These are phyloP conservation scores for Vanrija sp. DNA, from an alignment of 1,284 basidiomycete genomes.

Conservation along the genomic window DNA sequence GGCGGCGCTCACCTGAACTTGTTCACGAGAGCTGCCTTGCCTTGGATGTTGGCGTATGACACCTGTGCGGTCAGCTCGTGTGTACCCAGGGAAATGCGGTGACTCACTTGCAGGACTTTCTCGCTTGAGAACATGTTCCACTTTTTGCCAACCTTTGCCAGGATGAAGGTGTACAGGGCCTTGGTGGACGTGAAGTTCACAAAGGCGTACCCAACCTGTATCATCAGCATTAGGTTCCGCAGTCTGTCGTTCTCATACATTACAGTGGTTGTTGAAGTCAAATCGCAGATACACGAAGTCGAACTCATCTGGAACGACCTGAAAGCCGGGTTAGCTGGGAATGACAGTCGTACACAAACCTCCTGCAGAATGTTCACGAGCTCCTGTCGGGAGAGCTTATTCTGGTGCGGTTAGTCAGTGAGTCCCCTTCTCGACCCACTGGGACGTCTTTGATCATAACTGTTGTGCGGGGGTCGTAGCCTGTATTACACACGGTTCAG, in stretches of 20 bases:
- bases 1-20: conserved; percentile 41
- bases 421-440: conserved; percentile 17
- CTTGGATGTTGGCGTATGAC: conserved; percentile 49
- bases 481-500: conserved; percentile 10
- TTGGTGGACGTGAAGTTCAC: conserved; percentile 42
- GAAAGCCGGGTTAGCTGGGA: not conserved
- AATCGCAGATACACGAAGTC: conserved; percentile 50
- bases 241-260: conserved; percentile 27
- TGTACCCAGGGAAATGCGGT: not conserved
- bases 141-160: conserved; percentile 40
- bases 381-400: conserved; percentile 47
- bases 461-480: conserved; percentile 41
- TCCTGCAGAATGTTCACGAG: conserved; percentile 43
- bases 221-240: not conserved
- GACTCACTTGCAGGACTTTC: conserved; percentile 46
- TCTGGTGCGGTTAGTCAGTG: conserved; percentile 23
- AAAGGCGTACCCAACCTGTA: conserved; percentile 47
- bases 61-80: conserved; percentile 26
- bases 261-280: conserved; percentile 49
- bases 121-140: conserved; percentile 49
- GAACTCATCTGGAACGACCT: conserved; percentile 45
- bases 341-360: conserved; percentile 18
- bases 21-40: conserved; percentile 43
- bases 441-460: conserved; percentile 51
- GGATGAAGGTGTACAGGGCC: conserved; percentile 38